These are phyloP conservation scores for Jacaranda mimosifolia DNA, from an alignment of 257 asterid genomes.

Conservation along the genomic window DNA sequence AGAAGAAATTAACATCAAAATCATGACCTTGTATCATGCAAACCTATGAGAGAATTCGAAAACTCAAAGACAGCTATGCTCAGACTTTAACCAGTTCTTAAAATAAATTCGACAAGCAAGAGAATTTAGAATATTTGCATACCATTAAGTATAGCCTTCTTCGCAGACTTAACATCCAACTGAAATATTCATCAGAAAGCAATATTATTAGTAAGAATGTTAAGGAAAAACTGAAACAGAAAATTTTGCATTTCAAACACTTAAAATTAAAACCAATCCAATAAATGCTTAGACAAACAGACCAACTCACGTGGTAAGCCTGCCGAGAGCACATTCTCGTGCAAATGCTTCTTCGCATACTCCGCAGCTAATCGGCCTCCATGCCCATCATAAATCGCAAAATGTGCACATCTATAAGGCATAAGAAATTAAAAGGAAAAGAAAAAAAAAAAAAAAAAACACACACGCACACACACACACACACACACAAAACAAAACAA, in stretches of 20 bases:
- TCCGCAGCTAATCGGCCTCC: conserved; percentile 92
- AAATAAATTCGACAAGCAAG: conserved; percentile 14
- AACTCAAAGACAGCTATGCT: conserved; percentile 7
- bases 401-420: conserved; percentile 77
- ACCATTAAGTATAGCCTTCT: conserved; percentile 90
- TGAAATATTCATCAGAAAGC: conserved; percentile 49
- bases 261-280: conserved; percentile 28
- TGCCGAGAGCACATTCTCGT: conserved; percentile 76
- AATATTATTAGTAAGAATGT: conserved; percentile 25
- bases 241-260: conserved; percentile 1
- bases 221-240: conserved; percentile 28
- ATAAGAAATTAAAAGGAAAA: neutral
- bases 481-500: no score
- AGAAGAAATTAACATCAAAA: neutral
- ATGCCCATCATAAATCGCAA: conserved; percentile 90
- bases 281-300: conserved; percentile 65
- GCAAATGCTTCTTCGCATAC: conserved; percentile 86
- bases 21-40: conserved; percentile 10
- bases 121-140: conserved; percentile 22
- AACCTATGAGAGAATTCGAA: neutral
- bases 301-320: conserved; percentile 99
- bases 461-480: no score
- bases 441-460: neutral
- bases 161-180: conserved; percentile 84
- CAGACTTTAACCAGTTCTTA: conserved; percentile 10